Percentiles rank a stretch among this genome's conserved stretches.
phyloP scores from a whole-genome alignment of 1,284 basidiomycete genomes.

The Trichosporon ovoides region DNA sequence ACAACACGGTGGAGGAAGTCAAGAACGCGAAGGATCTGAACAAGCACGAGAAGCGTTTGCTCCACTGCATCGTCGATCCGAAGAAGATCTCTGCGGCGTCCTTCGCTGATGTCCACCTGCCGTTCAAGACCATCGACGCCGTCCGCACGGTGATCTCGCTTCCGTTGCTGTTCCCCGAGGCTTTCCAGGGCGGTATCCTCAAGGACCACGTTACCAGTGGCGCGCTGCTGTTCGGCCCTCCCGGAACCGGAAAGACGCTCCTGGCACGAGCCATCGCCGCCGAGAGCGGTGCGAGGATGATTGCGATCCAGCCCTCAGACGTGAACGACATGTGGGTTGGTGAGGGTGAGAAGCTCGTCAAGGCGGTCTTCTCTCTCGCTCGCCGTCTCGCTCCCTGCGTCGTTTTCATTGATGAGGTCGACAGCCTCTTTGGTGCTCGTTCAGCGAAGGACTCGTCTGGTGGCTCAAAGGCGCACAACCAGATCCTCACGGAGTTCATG shows the following conservation, averaged over 20 bases:
- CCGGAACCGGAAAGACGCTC: constrained; percentile 86
- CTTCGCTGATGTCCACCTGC: constrained; percentile 81
- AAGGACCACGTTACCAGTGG: constrained; percentile 85
- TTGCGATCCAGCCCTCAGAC: constrained; percentile 55
- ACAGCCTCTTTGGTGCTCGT: constrained; percentile 85
- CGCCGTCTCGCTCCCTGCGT: constrained; percentile 84
- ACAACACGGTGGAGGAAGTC: constrained; percentile 66
- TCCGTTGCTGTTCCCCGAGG: constrained; percentile 79
- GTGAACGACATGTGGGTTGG: constrained; percentile 66
- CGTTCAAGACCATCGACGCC: constrained; percentile 75
- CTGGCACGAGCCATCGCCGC: constrained; percentile 85
- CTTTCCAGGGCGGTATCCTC: constrained; percentile 84
- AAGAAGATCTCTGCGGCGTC: constrained; percentile 61
- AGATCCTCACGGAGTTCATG: constrained; percentile 72
- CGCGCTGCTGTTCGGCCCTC: constrained; percentile 79
- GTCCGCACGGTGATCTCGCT: constrained; percentile 85
- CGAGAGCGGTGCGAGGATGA: constrained; percentile 83
- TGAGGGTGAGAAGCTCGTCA: constrained; percentile 91
- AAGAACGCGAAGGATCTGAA: constrained; percentile 69
- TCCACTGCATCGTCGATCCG: constrained; percentile 80
- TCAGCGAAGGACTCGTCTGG: constrained; percentile 75
- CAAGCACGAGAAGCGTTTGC: constrained; percentile 65
- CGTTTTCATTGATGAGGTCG: constrained; percentile 93
- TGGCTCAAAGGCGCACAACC: constrained; percentile 67
- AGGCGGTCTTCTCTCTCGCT: constrained; percentile 83